Percentiles rank a stretch among this genome's conserved stretches.
Conservation (phyloP, 139 green algal genomes). For the Zygnema circumcarinatum region DNA sequence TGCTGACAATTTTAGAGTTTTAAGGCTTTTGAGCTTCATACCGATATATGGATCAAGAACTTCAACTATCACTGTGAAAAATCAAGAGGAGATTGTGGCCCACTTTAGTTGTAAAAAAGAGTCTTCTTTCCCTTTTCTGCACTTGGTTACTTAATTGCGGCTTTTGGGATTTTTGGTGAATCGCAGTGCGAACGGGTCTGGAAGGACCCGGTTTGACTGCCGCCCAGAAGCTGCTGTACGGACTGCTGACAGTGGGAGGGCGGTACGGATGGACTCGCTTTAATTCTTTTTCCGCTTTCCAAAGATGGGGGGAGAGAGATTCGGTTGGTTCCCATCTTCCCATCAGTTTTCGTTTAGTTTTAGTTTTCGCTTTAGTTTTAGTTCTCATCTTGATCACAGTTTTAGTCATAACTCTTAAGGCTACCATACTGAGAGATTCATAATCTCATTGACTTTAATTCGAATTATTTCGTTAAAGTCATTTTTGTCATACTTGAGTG, state of each 20-base stretch:
- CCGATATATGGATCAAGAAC: no score
- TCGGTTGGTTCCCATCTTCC: no score
- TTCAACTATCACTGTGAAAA: no score
- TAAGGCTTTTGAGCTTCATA: no score
- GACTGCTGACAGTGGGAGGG: slow-evolving; percentile 1
- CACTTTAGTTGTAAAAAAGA: not conserved
- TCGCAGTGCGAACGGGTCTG: slow-evolving; percentile 51
- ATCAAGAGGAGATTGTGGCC: not conserved
- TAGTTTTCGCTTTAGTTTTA: no score
- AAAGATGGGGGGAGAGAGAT: slow-evolving; percentile 32
- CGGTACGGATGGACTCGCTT: slow-evolving; percentile 48
- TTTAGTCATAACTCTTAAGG: not conserved
- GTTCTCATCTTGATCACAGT: not conserved
- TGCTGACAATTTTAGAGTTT: no score
- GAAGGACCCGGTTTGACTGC: slow-evolving; percentile 52
- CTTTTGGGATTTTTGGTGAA: no score
- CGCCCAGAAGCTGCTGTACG: slow-evolving; percentile 44
- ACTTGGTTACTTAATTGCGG: not conserved
- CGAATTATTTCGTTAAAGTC: no score
- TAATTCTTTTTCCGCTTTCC: slow-evolving; percentile 31
- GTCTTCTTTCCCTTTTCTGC: not conserved
- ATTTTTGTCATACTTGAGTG: no score
- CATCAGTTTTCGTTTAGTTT: not conserved
- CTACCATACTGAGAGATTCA: slow-evolving; percentile 10
- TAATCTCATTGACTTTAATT: not conserved